Base-by-base conservation (phyloP, 306 rosid genomes). In the Gastrolobium villosum region DNA sequence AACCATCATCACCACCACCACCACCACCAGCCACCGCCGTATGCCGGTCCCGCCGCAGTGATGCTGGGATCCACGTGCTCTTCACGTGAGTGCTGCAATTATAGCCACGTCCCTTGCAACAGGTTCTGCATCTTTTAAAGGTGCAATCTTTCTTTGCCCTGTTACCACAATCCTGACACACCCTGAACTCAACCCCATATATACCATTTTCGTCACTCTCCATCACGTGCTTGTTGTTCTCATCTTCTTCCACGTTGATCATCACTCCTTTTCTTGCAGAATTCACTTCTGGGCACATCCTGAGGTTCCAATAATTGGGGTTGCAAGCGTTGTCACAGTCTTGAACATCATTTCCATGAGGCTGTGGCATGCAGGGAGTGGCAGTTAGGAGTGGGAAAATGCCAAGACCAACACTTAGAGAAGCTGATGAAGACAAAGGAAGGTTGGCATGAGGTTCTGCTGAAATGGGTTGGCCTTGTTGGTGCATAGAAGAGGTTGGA, bases 11-110 rank as follows among this genome's bases (percentile, higher is more conserved):
- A 43, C 72, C 39, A 11, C 41, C 69, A 4, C 74, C 85, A 20
- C 50, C 81, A 4, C 72, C 87, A 3, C 62, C 72, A 50, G 20
- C 83, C 72, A 49, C 49, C 62, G 40, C 1, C 52, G 52, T 45
- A 70, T 79, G 79, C 48, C 92, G 86, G 28, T 85, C 88, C 4
- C 96, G 83, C 46, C 98, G 82, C 2, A 84, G 73, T 1, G 94
- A 30, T 0, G 90, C 93, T 1, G 94, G 87, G 2, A 88, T 82
- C 98, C 96, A 93, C 77, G 98, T 93, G 92, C 98, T 93, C 85
- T 72, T 93, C 80, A 91, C 82, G 82, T 91, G 98, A 70, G 97
- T 91, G 65, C 41, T 83, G 59, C 97, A 93, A 53, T 89, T 82
- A 70, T 76, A 82, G 35, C 93, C 95, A 40, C 95, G 92, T 36